A percentile compares a stretch with the other conserved stretches of the same genome.
phyloP scores from a whole-genome alignment of 768 basidiomycete genomes.

The Rhodotorula toruloides region DNA sequence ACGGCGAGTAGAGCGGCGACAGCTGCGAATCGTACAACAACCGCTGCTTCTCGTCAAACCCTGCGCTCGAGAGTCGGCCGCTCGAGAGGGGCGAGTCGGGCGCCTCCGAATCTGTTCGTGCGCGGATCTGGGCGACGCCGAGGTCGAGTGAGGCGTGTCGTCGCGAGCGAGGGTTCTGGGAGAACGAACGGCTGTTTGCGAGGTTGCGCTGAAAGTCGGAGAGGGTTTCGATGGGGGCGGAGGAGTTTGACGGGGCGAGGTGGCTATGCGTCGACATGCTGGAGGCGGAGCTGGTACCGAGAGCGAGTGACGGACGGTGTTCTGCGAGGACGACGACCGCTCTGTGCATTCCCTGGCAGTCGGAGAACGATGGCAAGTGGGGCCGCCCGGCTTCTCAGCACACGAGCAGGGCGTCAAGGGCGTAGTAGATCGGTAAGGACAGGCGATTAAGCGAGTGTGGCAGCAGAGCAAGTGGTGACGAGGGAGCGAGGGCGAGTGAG shows the following conservation, averaged over 20 bases:
- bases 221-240: neutral
- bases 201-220: conserved; percentile 7
- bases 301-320: neutral
- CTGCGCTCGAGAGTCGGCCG: neutral
- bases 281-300: neutral
- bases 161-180: conserved; percentile 1
- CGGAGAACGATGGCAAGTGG: neutral
- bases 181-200: neutral
- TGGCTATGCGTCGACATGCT: neutral
- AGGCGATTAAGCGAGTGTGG: too few relatives aligned
- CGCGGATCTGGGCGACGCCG: neutral
- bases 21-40: neutral
- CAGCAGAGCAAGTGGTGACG: too few relatives aligned
- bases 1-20: conserved; percentile 7
- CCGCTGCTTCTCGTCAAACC: conserved; percentile 13
- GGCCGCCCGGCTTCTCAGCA: neutral
- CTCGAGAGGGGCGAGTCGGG: neutral
- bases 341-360: neutral
- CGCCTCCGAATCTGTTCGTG: neutral
- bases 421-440: too few relatives aligned
- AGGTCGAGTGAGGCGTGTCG: conserved; percentile 15
- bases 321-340: neutral
- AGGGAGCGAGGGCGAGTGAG: too few relatives aligned
- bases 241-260: neutral
- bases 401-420: too few relatives aligned